Base-by-base conservation (phyloP, 768 basidiomycete genomes). In the Macrolepiota fuliginosa region DNA sequence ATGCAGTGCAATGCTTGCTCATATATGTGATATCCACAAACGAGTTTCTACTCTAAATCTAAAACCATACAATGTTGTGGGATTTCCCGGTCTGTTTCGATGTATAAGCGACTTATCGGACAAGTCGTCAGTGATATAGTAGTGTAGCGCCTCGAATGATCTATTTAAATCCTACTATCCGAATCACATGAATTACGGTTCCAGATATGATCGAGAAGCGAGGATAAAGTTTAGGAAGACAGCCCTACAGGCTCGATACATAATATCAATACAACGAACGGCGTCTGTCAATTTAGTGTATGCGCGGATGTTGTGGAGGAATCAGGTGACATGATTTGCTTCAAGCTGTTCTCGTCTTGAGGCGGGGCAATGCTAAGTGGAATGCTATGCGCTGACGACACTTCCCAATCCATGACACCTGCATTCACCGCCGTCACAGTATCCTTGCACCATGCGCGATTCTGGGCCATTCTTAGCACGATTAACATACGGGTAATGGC, bases 401-500 rank as follows among this genome's bases (percentile, higher is more conserved):
- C 74, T 59, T 75, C 69, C 77, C 77, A 77, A 49, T 79, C 77
- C 7, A 77, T 63, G 11, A 73, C 64, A 4, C 76, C 77, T 27
- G 66, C 63, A 24, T 69, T 63, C 11, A 72, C 69, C 9, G 76
- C 73, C 0, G 64, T 64, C 32, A 74, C 70, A 13, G 76, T 72
- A 35, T 79, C 76, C 53, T 61, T 67, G 3, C 73, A 72, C 77
- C 77, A 79, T 15, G 77, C 77, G 17, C 73, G 70, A 55, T 75
- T 71, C 56, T 77, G 75, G 15, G 76, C 74, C 72, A 79, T 79
- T 27, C 76, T 72, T 11, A 77, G 66, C 22, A 74, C 68, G 61
- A 77, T 77, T 13, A 77, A 63, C 72, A 77, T 76, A n/a, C 77
- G 67, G 7, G 76, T 75, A 2, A 79, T 70, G 29, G 71, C 68